Percentiles rank a stretch among this genome's conserved stretches.
Evolutionary conservation across 2,329 filamentous ascomycete species (phyloP).

Genomic region (Cercospora zeina): DNA sequence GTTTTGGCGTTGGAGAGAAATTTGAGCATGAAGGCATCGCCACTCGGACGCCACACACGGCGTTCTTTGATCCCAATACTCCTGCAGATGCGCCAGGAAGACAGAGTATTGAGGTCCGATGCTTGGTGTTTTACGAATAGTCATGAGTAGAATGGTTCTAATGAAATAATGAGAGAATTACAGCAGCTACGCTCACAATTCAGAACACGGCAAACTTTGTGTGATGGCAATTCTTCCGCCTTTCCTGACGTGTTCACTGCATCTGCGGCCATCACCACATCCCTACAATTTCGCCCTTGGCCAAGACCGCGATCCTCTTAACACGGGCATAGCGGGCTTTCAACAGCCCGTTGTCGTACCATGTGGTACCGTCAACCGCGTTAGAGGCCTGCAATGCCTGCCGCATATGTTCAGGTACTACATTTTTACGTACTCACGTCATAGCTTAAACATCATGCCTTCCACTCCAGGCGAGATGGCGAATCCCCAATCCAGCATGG

Average conservation of each 20-base stretch:
- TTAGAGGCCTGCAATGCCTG: not conserved
- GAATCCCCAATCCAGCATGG: too few species aligned
- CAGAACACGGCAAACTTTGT: not conserved
- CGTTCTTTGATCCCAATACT: slow-evolving; percentile 75
- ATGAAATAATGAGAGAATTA: too few species aligned
- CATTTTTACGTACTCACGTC: too few species aligned
- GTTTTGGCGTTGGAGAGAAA: slow-evolving; percentile 46
- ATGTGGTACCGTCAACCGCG: too few species aligned
- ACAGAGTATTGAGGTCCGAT: slow-evolving; percentile 86
- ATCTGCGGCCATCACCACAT: not conserved
- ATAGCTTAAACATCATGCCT: too few species aligned
- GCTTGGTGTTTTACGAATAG: slow-evolving; percentile 65
- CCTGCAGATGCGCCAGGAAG: slow-evolving; percentile 67
- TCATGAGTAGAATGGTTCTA: not conserved
- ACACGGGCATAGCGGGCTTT: not conserved
- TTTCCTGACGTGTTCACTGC: not conserved
- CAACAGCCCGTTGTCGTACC: not conserved
- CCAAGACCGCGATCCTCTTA: not conserved
- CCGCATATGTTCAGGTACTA: not conserved
- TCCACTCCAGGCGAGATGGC: too few species aligned
- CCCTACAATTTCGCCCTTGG: not conserved
- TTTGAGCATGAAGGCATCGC: slow-evolving; percentile 44
- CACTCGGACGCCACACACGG: slow-evolving; percentile 65
- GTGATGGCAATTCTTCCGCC: not conserved
- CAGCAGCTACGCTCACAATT: not conserved